A percentile compares a stretch with the other conserved stretches of the same genome.
Evolutionary conservation across 75 land plant genomes (phyloP).

Genomic region (Azolla pinnata): DNA sequence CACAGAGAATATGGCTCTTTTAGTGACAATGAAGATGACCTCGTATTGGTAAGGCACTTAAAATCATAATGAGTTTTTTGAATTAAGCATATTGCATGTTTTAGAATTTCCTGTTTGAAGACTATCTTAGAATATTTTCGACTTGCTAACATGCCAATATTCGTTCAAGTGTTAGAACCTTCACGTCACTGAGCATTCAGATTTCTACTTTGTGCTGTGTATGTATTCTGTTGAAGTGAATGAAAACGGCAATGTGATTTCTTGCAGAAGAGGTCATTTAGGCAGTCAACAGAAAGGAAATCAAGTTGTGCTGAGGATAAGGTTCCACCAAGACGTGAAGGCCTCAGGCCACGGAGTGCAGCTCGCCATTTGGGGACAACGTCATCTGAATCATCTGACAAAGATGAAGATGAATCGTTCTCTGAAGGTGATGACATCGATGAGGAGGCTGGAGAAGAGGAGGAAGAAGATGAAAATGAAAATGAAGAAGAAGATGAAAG

Average conservation of each 20-base stretch:
- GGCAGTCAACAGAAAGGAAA: slow-evolving; percentile 30
- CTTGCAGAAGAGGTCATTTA: slow-evolving; percentile 40
- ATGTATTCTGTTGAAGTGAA: no score
- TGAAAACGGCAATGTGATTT: not conserved
- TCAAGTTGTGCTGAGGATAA: slow-evolving; percentile 45
- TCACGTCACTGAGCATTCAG: no score
- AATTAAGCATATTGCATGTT: no score
- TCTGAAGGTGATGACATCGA: slow-evolving; percentile 32
- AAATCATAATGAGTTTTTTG: no score
- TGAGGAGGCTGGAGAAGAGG: slow-evolving; percentile 45
- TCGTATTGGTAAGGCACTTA: slow-evolving; percentile 77
- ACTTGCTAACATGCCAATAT: no score
- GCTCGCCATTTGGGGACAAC: slow-evolving; percentile 23
- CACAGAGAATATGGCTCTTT: slow-evolving; percentile 55
- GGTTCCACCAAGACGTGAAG: slow-evolving; percentile 71
- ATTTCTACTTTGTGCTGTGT: no score
- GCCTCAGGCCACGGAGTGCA: slow-evolving; percentile 72
- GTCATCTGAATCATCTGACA: slow-evolving; percentile 50
- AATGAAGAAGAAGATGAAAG: slow-evolving; percentile 63
- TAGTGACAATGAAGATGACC: slow-evolving; percentile 62
- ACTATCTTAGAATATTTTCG: no score
- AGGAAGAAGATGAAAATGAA: slow-evolving; percentile 43
- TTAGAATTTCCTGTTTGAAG: no score
- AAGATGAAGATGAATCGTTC: slow-evolving; percentile 23
- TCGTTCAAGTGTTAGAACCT: no score